These are phyloP conservation scores for Trypanosoma brucei DNA, from an alignment of 208 protist genomes.

Conservation along the genomic window DNA sequence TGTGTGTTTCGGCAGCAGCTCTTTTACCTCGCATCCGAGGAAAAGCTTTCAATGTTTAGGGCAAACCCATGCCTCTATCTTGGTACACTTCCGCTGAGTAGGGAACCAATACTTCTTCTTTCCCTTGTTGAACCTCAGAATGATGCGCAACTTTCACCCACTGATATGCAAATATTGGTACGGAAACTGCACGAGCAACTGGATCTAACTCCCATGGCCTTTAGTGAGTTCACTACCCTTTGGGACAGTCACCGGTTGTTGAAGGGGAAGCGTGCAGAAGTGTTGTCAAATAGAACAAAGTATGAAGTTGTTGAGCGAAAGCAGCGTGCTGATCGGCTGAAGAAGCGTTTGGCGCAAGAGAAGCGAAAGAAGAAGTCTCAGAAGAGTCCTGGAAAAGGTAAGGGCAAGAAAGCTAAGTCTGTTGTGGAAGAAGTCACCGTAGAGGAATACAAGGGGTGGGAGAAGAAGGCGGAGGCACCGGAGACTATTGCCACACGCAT, in stretches of 20 bases:
- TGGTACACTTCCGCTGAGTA: conserved; percentile 21
- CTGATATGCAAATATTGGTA: conserved; percentile 10
- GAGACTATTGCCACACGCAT: conserved; percentile 22
- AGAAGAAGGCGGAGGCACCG: conserved; percentile 11
- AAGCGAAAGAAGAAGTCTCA: conserved; percentile 38
- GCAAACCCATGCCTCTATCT: conserved; percentile 60
- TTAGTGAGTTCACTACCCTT: conserved; percentile 28
- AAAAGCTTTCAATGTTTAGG: conserved; percentile 53
- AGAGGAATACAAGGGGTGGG: conserved; percentile 23
- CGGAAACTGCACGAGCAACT: conserved; percentile 30
- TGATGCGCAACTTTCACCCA: background rate
- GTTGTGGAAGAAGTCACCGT: conserved; percentile 9
- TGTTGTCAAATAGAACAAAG: conserved; percentile 21
- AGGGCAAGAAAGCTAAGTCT: conserved; percentile 19
- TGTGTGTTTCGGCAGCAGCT: conserved; percentile 56
- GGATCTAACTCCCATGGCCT: conserved; percentile 32
- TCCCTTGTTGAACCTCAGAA: conserved; percentile 31
- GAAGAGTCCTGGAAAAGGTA: conserved; percentile 11
- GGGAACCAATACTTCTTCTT: conserved; percentile 54
- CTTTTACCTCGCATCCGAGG: conserved; percentile 56
- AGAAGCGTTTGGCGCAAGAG: conserved; percentile 43
- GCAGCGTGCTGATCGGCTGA: conserved; percentile 49
- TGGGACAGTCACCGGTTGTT: conserved; percentile 28
- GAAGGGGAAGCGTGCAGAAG: conserved; percentile 28
- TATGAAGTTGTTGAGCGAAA: conserved; percentile 46